Base-by-base conservation (phyloP, 352 stramenopile species). In the Pythium phragmitis region DNA sequence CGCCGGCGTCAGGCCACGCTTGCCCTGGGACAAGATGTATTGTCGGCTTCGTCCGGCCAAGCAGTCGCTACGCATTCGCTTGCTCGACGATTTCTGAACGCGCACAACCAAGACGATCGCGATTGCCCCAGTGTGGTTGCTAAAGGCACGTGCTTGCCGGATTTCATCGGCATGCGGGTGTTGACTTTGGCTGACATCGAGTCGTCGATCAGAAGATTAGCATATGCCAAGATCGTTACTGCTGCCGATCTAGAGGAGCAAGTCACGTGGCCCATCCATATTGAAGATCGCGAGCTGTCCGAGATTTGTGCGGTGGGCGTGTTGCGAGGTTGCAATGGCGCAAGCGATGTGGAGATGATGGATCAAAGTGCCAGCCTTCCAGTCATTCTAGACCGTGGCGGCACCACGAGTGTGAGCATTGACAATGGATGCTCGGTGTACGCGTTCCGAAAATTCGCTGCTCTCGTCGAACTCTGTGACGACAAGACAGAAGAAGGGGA, bases 51-150 rank as follows among this genome's bases (percentile, higher is more conserved):
- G 41, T 4, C n/a, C 4, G 7, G 16, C 8, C 19, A 48, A 6
- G 33, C 49, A 39, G n/a, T 39, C 21, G 6, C 39, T 61, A 28
- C 63, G 60, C 41, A 46, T 59, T 82, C 77, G 9, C 73, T 87
- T 28, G 72, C 74, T 17, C 61, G 63, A 52, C 57, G 70, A 14
- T 87, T 83, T 66, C 53, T 87, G 16, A 62, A 47, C 7, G 39
- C 60, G n/a, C 66, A 72, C 23, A 9, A 7, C 8, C 28, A 56
- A 1, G 33, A 58, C 11, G 4, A 16, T 17, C 7, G 42, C 1
- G 48, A 68, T 55, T 68, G 66, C 33, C 50, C 43, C 1, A 65
- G 52, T 52, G 23, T 64, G 6, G 11, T 39, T 13, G 21, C 2
- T 1, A 21, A 33, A 14, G 13, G 14, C 13, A n/a, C 16, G 11